These are phyloP conservation scores for Mucor piriformis DNA, from an alignment of 371 early-diverging fungal genomes.

Conservation along the genomic window DNA sequence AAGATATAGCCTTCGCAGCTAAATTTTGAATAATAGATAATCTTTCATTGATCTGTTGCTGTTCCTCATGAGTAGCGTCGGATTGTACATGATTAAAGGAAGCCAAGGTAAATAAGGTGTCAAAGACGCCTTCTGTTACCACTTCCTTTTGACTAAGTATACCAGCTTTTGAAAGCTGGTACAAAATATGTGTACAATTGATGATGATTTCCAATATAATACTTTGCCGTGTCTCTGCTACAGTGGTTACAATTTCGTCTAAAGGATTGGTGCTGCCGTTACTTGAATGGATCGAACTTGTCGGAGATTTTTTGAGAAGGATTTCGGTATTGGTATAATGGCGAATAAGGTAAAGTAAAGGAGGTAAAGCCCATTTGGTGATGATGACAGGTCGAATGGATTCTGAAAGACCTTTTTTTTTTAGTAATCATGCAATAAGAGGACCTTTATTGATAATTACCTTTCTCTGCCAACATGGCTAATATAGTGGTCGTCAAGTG, in stretches of 20 bases:
- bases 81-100: slow-evolving; percentile 16
- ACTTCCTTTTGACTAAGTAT: slow-evolving; percentile 48
- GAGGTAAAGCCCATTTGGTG: slow-evolving; percentile 55
- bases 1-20: slow-evolving; percentile 53
- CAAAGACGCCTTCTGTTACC: slow-evolving; percentile 41
- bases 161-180: slow-evolving; percentile 46
- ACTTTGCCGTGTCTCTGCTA: slow-evolving; percentile 25
- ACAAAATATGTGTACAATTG: slow-evolving; percentile 48
- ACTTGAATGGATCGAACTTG: slow-evolving; percentile 12
- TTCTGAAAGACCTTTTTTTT: slow-evolving; percentile 21
- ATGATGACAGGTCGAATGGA: slow-evolving; percentile 55
- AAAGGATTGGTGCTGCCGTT: not conserved
- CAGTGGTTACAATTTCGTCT: not conserved
- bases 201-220: slow-evolving; percentile 41
- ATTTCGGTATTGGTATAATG: slow-evolving; percentile 21
- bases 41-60: slow-evolving; percentile 30
- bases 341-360: slow-evolving; percentile 42
- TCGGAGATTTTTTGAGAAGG: slow-evolving; percentile 2
- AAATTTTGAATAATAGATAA: slow-evolving; percentile 40
- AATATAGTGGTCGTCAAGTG: slow-evolving; percentile 57
- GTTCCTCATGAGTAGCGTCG: slow-evolving; percentile 2
- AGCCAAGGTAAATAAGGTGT: slow-evolving; percentile 36
- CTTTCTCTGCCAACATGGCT: slow-evolving; percentile 52
- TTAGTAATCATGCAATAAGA: not conserved
- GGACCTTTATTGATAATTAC: slow-evolving; percentile 14